Evolutionary conservation across 2,329 filamentous ascomycete species (phyloP), one percentile per base, ranked within the genome.

Genomic region (Tolypocladium sp.): DNA sequence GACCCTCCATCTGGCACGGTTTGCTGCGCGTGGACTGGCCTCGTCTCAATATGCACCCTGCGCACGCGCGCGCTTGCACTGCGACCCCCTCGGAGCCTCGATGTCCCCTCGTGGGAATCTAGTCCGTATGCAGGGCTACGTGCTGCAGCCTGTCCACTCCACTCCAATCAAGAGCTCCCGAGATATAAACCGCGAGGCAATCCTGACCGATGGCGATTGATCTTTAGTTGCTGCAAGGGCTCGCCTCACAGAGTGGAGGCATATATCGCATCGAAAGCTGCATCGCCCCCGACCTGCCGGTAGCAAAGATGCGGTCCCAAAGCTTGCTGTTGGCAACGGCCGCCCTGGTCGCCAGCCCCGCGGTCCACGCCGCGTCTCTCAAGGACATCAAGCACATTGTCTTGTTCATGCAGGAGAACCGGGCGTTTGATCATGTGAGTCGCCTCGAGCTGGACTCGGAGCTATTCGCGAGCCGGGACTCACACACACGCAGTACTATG

Each of bases 351-450:
- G 59, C 55, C 41, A 49, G 52, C 20, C 64, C 65, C 35, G 63
- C 60, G 4, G 60, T 62, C 3, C 20, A 53, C 15, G 76, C 72
- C 6, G 73, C 71, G 2, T 77, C 77, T 9, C 69, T 81, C 40
- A 73, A 72, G 33, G 79, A 82, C 58, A 78, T 83, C 60, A 76
- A 83, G 58, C 81, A 83, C 74, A 80, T 83, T 41, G 74, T 83
- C n/a, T 75, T 83, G 41, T 81, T 83, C 64, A 83, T 83, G 81
- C 79, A 82, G 64, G 79, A 72, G 59, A 72, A 72, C 56, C 63
- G 70, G 17, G 70, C 70, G 1, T 68, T 72, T 53, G 68, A 71
- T 58, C 70, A 71, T 38, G 69, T 70, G 52, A 58, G 69, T 63
- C n/a, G 15, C 38, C 15, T 20, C 12, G 2, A 10, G n/a, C 8